Base-by-base conservation (phyloP, 73 alveolate species). In the Paramecium octaurelia region DNA sequence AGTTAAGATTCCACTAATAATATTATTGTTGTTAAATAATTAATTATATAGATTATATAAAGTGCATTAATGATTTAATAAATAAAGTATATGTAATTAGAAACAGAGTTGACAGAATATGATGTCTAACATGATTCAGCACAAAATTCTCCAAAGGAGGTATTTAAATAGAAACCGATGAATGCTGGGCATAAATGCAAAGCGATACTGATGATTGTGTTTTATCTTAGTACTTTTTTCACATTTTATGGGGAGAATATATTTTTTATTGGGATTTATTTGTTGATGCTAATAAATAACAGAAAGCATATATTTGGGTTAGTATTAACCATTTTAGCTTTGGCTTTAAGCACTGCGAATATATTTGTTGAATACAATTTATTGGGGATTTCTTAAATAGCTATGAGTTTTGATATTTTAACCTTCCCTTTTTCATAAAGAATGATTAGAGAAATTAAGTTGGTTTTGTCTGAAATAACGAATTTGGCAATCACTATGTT, bases 71-170 rank as follows among this genome's bases (percentile, higher is more conserved):
- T 73, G 87, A 12, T 73, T 29, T 34, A 73, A 73, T 29, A 73
- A 73, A 29, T 73, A 34, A 73, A 73, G 87, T 73, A 73, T 73
- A 73, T 73, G 87, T 40, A 73, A 34, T 29, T 73, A 36, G 87
- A 73, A 36, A 73, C 59, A 36, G 87, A 73, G 35, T 36, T 73
- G 64, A 73, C 87, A n/a, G 59, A 40, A 14, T 36, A 73, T 73
- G 87, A 73, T 35, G 36, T 14, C 40, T 58, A 36, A 35, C 4
- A 6, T 5, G 40, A 64, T 34, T 27, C 54, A 12, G 9, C 44
- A 31, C 35, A 3, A 27, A 64, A 27, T 31, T 31, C 84, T 64
- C 60, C 60, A 4, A 36, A 73, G 35, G n/a, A 73, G n/a, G 34
- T 12, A 40, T 4, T 3, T 16, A 20, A 8, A 36, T 38, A 35